Conservation (phyloP, 305 asterid genomes). For the Striga hermonthica region DNA sequence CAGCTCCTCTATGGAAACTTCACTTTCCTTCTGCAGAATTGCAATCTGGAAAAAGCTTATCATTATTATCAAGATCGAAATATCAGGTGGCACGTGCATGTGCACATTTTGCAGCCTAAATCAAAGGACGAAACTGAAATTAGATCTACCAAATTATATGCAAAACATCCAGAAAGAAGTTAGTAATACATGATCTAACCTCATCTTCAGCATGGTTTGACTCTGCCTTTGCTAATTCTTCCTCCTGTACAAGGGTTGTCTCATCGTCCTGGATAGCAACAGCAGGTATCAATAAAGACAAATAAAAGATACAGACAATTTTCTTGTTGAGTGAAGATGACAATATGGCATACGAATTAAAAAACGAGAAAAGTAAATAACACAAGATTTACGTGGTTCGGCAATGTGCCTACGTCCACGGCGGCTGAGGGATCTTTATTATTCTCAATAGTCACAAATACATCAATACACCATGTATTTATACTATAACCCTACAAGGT, state of each 20-base stretch:
- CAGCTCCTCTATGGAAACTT: slow-evolving; percentile 81
- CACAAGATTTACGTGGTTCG: too few species aligned
- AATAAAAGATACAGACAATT: slow-evolving; percentile 3
- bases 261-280: slow-evolving; percentile 79
- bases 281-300: slow-evolving; percentile 24
- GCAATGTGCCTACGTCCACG: too few species aligned
- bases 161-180: slow-evolving; percentile 21
- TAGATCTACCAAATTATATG: slow-evolving; percentile 21
- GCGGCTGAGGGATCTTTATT: too few species aligned
- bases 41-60: slow-evolving; percentile 61
- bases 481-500: too few species aligned
- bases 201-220: slow-evolving; percentile 52
- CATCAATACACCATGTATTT: too few species aligned
- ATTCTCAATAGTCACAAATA: too few species aligned
- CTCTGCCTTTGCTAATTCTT: slow-evolving; percentile 77
- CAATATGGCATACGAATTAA: too few species aligned
- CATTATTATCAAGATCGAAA: slow-evolving; percentile 29
- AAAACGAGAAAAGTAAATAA: too few species aligned
- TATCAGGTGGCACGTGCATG: slow-evolving; percentile 24
- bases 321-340: too few species aligned
- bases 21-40: slow-evolving; percentile 87
- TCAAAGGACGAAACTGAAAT: slow-evolving; percentile 22
- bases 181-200: slow-evolving; percentile 42
- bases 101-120: slow-evolving; percentile 10
- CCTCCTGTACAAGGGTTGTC: slow-evolving; percentile 89